Percentiles rank a stretch among this genome's conserved stretches.
These are phyloP conservation scores for Lumnitzera littorea DNA, from an alignment of 345 rosid genomes.

Conservation along the genomic window DNA sequence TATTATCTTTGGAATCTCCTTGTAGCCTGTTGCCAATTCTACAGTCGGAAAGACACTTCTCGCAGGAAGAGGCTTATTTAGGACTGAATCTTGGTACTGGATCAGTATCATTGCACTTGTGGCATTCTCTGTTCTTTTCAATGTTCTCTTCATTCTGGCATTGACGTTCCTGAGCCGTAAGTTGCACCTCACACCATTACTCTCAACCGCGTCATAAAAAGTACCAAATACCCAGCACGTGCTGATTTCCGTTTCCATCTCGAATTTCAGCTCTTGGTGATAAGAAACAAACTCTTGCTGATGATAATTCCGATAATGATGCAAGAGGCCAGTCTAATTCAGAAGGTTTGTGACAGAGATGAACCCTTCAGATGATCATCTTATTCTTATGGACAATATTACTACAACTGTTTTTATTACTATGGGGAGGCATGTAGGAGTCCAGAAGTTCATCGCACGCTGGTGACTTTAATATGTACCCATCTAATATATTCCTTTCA, in stretches of 20 bases:
- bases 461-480: too few species aligned
- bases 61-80: slow-evolving; percentile 34
- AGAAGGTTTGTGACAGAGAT: slow-evolving; percentile 10
- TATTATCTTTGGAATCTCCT: background rate
- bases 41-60: slow-evolving; percentile 21
- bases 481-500: background rate
- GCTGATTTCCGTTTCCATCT: background rate
- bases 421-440: too few species aligned
- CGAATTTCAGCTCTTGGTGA: slow-evolving; percentile 14
- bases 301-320: slow-evolving; percentile 6
- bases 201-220: background rate
- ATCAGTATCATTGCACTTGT: slow-evolving; percentile 42
- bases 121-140: slow-evolving; percentile 34
- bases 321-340: slow-evolving; percentile 1
- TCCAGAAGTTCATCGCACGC: too few species aligned
- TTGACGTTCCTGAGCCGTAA: slow-evolving; percentile 53
- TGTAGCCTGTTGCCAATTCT: background rate
- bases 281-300: slow-evolving; percentile 6
- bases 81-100: slow-evolving; percentile 64
- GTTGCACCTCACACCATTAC: slow-evolving; percentile 2
- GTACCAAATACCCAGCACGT: too few species aligned
- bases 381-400: background rate
- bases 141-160: slow-evolving; percentile 27
- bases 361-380: background rate
- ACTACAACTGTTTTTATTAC: too few species aligned